A percentile compares a stretch with the other conserved stretches of the same genome.
phyloP scores from a whole-genome alignment of 768 basidiomycete species.

The Mycena belliarum region DNA sequence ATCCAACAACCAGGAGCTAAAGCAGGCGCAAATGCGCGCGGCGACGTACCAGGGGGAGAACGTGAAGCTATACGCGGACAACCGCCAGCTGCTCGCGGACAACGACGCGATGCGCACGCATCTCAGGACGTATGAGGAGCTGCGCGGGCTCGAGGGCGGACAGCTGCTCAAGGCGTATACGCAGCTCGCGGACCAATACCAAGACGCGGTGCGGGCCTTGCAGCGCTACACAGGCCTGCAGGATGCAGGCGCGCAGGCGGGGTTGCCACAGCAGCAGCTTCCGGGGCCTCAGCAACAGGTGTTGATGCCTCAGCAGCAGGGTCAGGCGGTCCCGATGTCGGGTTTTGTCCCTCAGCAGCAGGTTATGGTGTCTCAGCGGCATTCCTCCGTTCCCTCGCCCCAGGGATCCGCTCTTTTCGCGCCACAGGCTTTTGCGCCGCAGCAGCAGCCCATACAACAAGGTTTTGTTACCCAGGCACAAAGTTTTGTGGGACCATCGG shows the following conservation, averaged over 20 bases:
- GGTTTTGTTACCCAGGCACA: too few species aligned
- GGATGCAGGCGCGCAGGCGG: too few species aligned
- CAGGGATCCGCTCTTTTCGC: too few species aligned
- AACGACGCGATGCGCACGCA: constrained; percentile 2
- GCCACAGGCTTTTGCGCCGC: background rate
- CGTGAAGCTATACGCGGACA: constrained; percentile 39
- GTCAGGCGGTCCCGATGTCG: too few species aligned
- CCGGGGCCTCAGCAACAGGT: too few species aligned
- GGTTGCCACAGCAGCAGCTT: too few species aligned
- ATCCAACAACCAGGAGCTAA: background rate
- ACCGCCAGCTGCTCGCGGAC: constrained; percentile 26
- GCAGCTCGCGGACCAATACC: background rate
- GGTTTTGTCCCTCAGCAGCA: background rate
- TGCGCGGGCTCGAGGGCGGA: background rate
- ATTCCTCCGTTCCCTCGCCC: too few species aligned
- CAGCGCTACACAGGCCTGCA: too few species aligned
- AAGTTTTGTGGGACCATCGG: too few species aligned
- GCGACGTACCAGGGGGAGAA: constrained; percentile 27
- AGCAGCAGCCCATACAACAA: too few species aligned
- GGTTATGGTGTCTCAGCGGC: too few species aligned
- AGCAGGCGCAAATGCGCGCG: background rate
- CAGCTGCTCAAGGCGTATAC: background rate
- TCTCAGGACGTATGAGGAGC: background rate
- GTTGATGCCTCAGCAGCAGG: too few species aligned
- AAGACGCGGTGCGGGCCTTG: background rate